Conservation (phyloP, 2,329 filamentous ascomycete species). For the Cryoendolithus antarcticus region DNA sequence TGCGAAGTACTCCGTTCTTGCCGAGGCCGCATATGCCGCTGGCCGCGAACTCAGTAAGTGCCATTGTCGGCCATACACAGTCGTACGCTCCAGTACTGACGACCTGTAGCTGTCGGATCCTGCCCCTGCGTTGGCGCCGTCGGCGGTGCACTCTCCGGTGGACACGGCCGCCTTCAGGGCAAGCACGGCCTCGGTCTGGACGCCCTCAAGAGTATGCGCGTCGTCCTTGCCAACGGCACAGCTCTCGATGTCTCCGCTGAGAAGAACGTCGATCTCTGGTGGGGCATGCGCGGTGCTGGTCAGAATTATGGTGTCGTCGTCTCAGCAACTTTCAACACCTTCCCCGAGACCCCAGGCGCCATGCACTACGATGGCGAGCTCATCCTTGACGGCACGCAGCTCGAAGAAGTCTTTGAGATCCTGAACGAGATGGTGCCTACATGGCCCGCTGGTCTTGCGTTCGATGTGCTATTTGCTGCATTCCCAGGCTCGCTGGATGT, state of each 20-base stretch:
- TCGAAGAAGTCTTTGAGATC: background rate
- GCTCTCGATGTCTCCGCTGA: background rate
- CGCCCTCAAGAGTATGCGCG: background rate
- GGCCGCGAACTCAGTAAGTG: slow-evolving; percentile 1
- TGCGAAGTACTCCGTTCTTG: background rate
- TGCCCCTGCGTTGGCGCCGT: slow-evolving; percentile 7
- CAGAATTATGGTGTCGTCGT: slow-evolving; percentile 9
- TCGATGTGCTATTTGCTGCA: background rate
- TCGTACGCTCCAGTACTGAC: background rate
- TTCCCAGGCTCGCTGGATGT: background rate
- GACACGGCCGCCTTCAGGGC: slow-evolving; percentile 7
- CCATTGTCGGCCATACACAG: background rate
- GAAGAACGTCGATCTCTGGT: slow-evolving; percentile 7
- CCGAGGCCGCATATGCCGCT: background rate
- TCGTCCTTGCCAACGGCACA: slow-evolving; percentile 2
- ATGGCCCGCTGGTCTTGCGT: background rate
- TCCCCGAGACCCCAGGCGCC: background rate
- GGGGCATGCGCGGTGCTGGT: slow-evolving; percentile 8
- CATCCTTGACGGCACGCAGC: background rate
- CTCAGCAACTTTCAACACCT: background rate
- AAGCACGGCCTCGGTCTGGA: slow-evolving; percentile 4
- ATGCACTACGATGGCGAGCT: slow-evolving; percentile 1
- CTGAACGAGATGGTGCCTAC: background rate
- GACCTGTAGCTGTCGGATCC: slow-evolving; percentile 5
- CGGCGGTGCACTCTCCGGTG: slow-evolving; percentile 7